These are phyloP conservation scores for Cryptococcus sp. DNA, from an alignment of 1,284 basidiomycete species.

Conservation along the genomic window DNA sequence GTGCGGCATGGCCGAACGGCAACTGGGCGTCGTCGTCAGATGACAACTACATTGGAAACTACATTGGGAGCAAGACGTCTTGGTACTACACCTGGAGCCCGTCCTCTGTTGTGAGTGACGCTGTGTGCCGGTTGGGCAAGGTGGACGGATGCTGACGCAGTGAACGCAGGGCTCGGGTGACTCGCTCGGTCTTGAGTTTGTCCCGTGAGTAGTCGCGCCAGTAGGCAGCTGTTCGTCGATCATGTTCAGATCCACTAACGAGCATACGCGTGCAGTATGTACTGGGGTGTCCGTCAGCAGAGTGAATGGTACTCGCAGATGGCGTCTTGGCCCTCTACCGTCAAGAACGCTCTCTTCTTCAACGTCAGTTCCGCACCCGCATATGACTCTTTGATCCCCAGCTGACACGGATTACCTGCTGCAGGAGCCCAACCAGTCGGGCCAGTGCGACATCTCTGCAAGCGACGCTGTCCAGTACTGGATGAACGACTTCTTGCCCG, in stretches of 20 bases:
- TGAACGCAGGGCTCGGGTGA: slow-evolving; percentile 40
- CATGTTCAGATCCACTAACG: no score
- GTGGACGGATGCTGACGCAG: background rate
- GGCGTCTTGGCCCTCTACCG: slow-evolving; percentile 52
- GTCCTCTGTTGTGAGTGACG: slow-evolving; percentile 17
- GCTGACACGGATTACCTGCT: no score
- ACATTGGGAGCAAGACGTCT: slow-evolving; percentile 35
- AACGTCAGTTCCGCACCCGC: slow-evolving; percentile 55
- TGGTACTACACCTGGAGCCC: slow-evolving; percentile 51
- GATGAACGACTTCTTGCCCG: slow-evolving; percentile 61
- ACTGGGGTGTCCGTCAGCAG: slow-evolving; percentile 58
- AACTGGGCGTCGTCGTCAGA: slow-evolving; percentile 46
- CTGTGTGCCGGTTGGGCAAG: background rate
- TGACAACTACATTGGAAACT: slow-evolving; percentile 56
- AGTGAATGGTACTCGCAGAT: slow-evolving; percentile 35
- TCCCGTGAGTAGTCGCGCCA: slow-evolving; percentile 43
- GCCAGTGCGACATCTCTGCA: slow-evolving; percentile 63
- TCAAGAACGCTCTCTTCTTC: slow-evolving; percentile 59
- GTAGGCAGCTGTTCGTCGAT: no score
- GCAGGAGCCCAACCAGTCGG: slow-evolving; percentile 56
- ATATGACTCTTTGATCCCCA: no score
- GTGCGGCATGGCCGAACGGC: slow-evolving; percentile 63
- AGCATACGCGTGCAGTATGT: slow-evolving; percentile 52
- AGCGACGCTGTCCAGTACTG: slow-evolving; percentile 57
- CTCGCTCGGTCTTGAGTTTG: slow-evolving; percentile 55